Evolutionary conservation across 768 basidiomycete genomes (phyloP).

Genomic region (Russula ochroleuca): DNA sequence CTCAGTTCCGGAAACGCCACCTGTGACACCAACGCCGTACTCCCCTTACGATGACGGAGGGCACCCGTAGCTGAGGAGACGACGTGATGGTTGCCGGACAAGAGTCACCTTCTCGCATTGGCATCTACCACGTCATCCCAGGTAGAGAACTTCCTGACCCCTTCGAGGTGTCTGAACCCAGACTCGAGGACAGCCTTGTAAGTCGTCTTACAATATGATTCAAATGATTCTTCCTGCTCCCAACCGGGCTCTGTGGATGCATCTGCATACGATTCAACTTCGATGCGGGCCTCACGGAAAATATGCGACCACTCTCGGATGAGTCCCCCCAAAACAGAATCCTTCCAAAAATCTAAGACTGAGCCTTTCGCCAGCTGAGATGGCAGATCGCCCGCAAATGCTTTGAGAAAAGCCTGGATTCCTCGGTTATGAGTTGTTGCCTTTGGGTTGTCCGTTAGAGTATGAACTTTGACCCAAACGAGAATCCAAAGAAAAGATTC

Average conservation of each 20-base stretch:
- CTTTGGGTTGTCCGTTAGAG: not conserved
- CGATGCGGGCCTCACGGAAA: not conserved
- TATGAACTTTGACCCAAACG: not conserved
- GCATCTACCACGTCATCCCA: not conserved
- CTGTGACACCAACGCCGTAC: not conserved
- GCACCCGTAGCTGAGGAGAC: constrained; percentile 29
- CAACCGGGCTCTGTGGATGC: too few species aligned
- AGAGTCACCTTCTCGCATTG: too few species aligned
- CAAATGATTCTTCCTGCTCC: not conserved
- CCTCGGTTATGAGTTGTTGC: not conserved
- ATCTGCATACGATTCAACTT: too few species aligned
- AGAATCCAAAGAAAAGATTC: not conserved
- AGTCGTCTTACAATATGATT: not conserved
- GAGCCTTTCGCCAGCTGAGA: not conserved
- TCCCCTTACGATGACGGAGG: constrained; percentile 36
- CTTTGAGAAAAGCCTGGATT: not conserved
- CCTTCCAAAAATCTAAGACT: not conserved
- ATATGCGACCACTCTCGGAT: not conserved
- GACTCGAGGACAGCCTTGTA: not conserved
- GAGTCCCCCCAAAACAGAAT: not conserved
- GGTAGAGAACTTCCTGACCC: not conserved
- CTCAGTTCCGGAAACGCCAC: constrained; percentile 23
- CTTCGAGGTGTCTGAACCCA: not conserved
- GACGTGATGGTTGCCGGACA: too few species aligned
- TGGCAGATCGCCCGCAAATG: not conserved